Base-by-base conservation (phyloP, 2,329 filamentous ascomycete species). In the Sporothrix pallida region DNA sequence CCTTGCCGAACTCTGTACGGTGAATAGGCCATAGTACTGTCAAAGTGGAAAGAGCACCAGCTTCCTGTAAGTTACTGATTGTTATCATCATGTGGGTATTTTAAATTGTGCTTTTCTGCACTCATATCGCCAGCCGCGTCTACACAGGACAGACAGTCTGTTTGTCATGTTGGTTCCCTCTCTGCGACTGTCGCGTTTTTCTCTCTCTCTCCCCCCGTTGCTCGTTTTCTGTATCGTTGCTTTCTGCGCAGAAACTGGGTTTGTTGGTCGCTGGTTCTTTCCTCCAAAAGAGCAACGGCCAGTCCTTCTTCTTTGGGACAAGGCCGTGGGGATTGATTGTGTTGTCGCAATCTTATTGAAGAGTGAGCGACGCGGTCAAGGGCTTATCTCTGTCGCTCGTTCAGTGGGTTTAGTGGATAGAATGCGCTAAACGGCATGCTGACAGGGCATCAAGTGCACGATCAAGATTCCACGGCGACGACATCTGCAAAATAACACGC, bases 231-330 rank as follows among this genome's bases (percentile, higher is more conserved):
- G 12, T n/a, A 48, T 15, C 23, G 17, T n/a, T 26, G 10, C 15
- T 54, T 8, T 69, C 20, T 50, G 44, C 44, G 20, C n/a, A 67
- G 44, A 54, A 50, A 20, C 60, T 10, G 26, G 65, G 17, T 68
- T 37, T 50, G 63, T 50, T 68, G 56, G 56, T 60, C 56, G 56
- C n/a, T 54, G 52, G 52, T 23, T 56, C 3, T 23, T 50, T 23
- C 17, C 6, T 12, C n/a, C 2, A 23, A 23, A 23, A 56, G 52
- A 60, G 20, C 54, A 60, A 73, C 67, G 67, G 67, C 17, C 72
- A 46, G 65, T 69, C 72, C 67, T 70, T 73, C 72, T 70, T 17
- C 72, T 63, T 73, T 73, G 72, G 72, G 72, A 70, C 46, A 73
- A 73, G 72, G 54, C 46, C 63, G 69, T 31, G 54, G 46, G 46